These are phyloP conservation scores for Cocos nucifera DNA, from an alignment of 176 grass and related monocot genomes.

Conservation along the genomic window DNA sequence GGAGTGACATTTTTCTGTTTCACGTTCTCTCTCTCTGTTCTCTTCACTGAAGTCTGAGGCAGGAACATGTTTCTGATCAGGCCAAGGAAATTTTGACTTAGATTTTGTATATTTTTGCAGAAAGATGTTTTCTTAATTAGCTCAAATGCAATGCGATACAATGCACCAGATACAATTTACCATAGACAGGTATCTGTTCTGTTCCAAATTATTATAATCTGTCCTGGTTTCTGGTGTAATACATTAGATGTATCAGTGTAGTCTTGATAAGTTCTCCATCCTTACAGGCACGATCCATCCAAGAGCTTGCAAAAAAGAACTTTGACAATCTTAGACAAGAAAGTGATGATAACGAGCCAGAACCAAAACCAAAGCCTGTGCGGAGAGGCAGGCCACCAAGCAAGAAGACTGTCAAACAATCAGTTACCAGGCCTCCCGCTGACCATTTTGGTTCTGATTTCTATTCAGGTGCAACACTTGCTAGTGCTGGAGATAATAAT, in stretches of 20 bases:
- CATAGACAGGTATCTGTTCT: slow-evolving; percentile 55
- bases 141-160: slow-evolving; percentile 92
- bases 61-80: too few relatives aligned
- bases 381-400: slow-evolving; percentile 71
- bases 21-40: too few relatives aligned
- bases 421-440: slow-evolving; percentile 48
- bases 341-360: slow-evolving; percentile 74
- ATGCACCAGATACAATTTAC: slow-evolving; percentile 87
- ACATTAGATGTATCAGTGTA: background rate
- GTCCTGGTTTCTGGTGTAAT: too few relatives aligned
- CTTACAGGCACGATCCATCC: slow-evolving; percentile 70
- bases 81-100: slow-evolving; percentile 2
- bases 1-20: too few relatives aligned
- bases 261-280: slow-evolving; percentile 12
- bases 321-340: slow-evolving; percentile 94
- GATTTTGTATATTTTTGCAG: slow-evolving; percentile 39
- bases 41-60: too few relatives aligned
- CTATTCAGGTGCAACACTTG: slow-evolving; percentile 33
- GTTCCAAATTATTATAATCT: background rate
- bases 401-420: slow-evolving; percentile 47
- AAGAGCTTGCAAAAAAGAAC: slow-evolving; percentile 96
- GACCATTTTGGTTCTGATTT: slow-evolving; percentile 39
- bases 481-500: slow-evolving; percentile 45
- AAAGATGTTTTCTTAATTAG: slow-evolving; percentile 83
- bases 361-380: slow-evolving; percentile 32